Percentiles rank a stretch among this genome's conserved stretches.
These are phyloP conservation scores for Penicillium sclerotiorum DNA, from an alignment of 2,329 filamentous ascomycete species.

Conservation along the genomic window DNA sequence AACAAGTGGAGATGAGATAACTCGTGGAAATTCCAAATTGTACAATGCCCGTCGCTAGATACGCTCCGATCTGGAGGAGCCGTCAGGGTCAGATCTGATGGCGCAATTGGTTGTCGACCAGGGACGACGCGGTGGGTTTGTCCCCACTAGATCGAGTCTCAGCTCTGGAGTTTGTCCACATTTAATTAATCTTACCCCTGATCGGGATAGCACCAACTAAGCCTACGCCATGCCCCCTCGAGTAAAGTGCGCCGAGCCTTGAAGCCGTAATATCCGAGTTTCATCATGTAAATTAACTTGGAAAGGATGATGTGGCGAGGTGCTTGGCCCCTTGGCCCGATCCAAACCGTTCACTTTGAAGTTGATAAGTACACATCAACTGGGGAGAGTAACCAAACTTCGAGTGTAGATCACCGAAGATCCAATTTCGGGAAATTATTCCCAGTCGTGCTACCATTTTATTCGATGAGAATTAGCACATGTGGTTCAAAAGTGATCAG, in stretches of 20 bases:
- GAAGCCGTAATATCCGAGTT: constrained; percentile 3
- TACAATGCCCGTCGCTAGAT: background rate
- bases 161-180: constrained; percentile 15
- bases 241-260: constrained; percentile 4
- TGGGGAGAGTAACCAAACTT: background rate
- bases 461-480: no score
- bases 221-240: background rate
- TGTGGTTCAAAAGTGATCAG: no score
- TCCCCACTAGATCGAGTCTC: constrained; percentile 22
- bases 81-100: constrained; percentile 3
- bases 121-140: constrained; percentile 6
- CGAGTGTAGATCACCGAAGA: background rate
- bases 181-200: background rate
- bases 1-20: background rate
- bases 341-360: background rate
- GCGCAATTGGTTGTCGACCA: constrained; percentile 12
- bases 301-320: background rate
- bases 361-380: background rate
- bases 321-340: background rate
- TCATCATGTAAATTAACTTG: no score
- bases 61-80: background rate
- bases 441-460: background rate
- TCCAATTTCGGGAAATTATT: background rate
- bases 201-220: constrained; percentile 3
- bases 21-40: constrained; percentile 3